Percentiles rank a stretch among this genome's conserved stretches.
Conservation (phyloP, 371 early-diverging fungal species). For the Mucor saturninus region DNA sequence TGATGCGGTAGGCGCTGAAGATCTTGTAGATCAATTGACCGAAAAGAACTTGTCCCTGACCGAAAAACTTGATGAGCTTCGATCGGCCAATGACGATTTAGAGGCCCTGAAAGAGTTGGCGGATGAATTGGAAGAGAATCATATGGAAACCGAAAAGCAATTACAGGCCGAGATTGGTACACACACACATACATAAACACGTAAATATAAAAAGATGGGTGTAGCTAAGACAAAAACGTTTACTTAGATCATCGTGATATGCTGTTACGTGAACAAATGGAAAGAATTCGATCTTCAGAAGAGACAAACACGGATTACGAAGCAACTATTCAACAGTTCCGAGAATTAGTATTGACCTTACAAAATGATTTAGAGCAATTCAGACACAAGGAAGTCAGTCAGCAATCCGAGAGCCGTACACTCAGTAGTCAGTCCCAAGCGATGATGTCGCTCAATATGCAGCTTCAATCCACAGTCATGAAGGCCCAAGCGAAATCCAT, state of each 20-base stretch:
- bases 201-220: too few relatives aligned
- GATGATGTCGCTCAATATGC: slow-evolving; percentile 81
- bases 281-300: slow-evolving; percentile 66
- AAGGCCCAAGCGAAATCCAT: slow-evolving; percentile 90
- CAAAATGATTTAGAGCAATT: slow-evolving; percentile 78
- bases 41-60: slow-evolving; percentile 78
- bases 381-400: slow-evolving; percentile 65
- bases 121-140: slow-evolving; percentile 91
- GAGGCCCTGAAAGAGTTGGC: slow-evolving; percentile 90
- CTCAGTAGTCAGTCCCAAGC: slow-evolving; percentile 79
- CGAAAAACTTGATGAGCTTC: slow-evolving; percentile 81
- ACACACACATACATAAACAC: neutral
- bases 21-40: slow-evolving; percentile 78
- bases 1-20: slow-evolving; percentile 81
- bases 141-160: slow-evolving; percentile 85
- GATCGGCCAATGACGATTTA: slow-evolving; percentile 79
- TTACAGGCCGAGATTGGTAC: slow-evolving; percentile 79
- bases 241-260: slow-evolving; percentile 33
- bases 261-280: slow-evolving; percentile 65
- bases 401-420: slow-evolving; percentile 56
- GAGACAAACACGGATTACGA: slow-evolving; percentile 88
- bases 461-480: slow-evolving; percentile 79
- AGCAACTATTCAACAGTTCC: slow-evolving; percentile 85
- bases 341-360: slow-evolving; percentile 79
- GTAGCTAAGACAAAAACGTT: neutral